Conservation (phyloP, 768 basidiomycete species). For the Hortiboletus flavorubellus region DNA sequence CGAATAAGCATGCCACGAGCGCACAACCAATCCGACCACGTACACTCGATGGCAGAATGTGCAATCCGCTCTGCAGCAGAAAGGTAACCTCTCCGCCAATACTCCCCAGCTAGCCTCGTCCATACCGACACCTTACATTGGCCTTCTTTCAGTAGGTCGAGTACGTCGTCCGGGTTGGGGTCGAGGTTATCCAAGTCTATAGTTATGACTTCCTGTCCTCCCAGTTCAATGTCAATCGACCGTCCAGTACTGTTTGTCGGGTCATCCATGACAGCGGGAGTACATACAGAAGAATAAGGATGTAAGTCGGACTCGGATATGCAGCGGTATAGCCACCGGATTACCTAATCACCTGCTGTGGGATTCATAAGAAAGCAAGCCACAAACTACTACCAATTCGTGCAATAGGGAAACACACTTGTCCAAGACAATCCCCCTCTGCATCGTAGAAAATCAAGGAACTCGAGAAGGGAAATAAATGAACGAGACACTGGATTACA, state of each 20-base stretch:
- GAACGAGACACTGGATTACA: no score
- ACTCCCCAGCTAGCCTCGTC: slow-evolving; percentile 83
- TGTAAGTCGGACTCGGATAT: no score
- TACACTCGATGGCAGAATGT: slow-evolving; percentile 62
- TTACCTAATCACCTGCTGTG: no score
- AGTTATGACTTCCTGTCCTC: slow-evolving; percentile 81
- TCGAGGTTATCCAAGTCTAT: slow-evolving; percentile 88
- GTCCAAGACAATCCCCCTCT: no score
- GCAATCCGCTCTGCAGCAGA: slow-evolving; percentile 78
- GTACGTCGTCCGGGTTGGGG: slow-evolving; percentile 69
- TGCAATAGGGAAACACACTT: no score
- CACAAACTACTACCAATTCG: no score
- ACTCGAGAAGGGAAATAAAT: no score
- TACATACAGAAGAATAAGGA: neutral
- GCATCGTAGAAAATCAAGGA: no score
- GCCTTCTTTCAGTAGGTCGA: slow-evolving; percentile 68
- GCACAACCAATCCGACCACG: slow-evolving; percentile 21
- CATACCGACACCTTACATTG: slow-evolving; percentile 72
- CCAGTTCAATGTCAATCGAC: slow-evolving; percentile 73
- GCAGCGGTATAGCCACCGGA: no score
- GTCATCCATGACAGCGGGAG: slow-evolving; percentile 17
- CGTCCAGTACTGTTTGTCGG: slow-evolving; percentile 17
- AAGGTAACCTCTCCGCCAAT: slow-evolving; percentile 76
- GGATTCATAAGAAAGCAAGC: no score
- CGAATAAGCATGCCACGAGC: neutral